phyloP scores from a whole-genome alignment of 2,329 filamentous ascomycete species.

The Ceratocystis destructans region DNA sequence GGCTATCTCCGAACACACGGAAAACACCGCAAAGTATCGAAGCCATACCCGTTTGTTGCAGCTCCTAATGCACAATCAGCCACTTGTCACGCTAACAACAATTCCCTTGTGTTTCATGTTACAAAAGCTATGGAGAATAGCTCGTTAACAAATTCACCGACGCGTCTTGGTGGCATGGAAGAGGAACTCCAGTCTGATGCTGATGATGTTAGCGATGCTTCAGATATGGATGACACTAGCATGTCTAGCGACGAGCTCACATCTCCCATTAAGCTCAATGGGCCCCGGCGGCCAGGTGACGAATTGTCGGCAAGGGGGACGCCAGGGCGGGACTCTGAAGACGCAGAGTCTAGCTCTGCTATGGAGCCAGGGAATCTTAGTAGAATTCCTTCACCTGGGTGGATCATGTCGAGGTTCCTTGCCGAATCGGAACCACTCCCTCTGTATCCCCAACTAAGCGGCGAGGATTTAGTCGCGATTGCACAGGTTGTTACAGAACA shows the following conservation, averaged over 20 bases:
- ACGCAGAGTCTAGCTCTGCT: constrained; percentile 34
- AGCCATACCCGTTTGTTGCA: constrained; percentile 6
- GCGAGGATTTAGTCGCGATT: constrained; percentile 50
- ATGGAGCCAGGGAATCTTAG: constrained; percentile 38
- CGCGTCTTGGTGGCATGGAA: constrained; percentile 26
- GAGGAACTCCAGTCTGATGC: constrained; percentile 29
- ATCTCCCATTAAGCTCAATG: constrained; percentile 36
- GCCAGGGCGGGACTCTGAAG: constrained; percentile 37
- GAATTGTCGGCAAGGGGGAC: constrained; percentile 40
- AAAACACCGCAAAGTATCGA: constrained; percentile 26
- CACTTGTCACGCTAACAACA: constrained; percentile 8
- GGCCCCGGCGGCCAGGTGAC: constrained; percentile 31
- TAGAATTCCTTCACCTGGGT: constrained; percentile 35
- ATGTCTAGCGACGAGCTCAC: constrained; percentile 36
- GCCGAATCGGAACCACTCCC: constrained; percentile 43
- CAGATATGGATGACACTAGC: constrained; percentile 43
- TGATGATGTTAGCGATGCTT: constrained; percentile 38
- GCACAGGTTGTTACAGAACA: constrained; percentile 63
- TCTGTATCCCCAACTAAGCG: constrained; percentile 34
- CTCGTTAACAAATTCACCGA: constrained; percentile 29
- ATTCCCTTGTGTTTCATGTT: constrained; percentile 29
- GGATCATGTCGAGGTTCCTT: constrained; percentile 42
- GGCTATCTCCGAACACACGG: constrained; percentile 37
- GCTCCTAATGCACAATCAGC: background rate
- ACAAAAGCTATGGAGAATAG: constrained; percentile 27